Evolutionary conservation across 495 filamentous ascomycete genomes (phyloP).

Genomic region (Penicillium paxilli): DNA sequence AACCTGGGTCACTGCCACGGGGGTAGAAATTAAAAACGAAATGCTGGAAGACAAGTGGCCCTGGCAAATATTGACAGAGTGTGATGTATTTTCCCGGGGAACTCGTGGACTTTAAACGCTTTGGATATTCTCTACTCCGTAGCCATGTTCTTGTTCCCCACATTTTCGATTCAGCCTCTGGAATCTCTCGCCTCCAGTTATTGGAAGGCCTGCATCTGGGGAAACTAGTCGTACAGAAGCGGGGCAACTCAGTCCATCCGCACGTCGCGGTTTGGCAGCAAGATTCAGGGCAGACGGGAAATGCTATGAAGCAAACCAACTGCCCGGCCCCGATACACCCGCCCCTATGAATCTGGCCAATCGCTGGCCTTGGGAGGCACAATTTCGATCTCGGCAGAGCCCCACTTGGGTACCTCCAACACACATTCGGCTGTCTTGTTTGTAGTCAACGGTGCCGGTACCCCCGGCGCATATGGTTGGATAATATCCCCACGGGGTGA

Average conservation of each 20-base stretch:
- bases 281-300: background rate
- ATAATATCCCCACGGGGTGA: too few relatives aligned
- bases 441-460: slow-evolving; percentile 6
- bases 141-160: background rate
- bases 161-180: background rate
- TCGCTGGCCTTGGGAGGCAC: too few relatives aligned
- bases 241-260: background rate
- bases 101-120: background rate
- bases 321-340: background rate
- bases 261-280: background rate
- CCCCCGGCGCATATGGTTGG: background rate
- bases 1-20: background rate
- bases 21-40: background rate
- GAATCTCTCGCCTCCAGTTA: background rate
- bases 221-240: slow-evolving; percentile 3
- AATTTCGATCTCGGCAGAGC: too few relatives aligned
- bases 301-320: background rate
- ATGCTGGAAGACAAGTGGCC: background rate
- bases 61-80: background rate
- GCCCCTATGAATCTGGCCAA: background rate
- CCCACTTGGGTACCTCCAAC: too few relatives aligned
- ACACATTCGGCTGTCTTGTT: too few relatives aligned
- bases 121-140: background rate
- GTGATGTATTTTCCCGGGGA: background rate
- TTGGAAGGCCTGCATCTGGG: slow-evolving; percentile 2